Evolutionary conservation across 2,329 filamentous ascomycete species (phyloP).

Genomic region (Aureobasidium vineae): DNA sequence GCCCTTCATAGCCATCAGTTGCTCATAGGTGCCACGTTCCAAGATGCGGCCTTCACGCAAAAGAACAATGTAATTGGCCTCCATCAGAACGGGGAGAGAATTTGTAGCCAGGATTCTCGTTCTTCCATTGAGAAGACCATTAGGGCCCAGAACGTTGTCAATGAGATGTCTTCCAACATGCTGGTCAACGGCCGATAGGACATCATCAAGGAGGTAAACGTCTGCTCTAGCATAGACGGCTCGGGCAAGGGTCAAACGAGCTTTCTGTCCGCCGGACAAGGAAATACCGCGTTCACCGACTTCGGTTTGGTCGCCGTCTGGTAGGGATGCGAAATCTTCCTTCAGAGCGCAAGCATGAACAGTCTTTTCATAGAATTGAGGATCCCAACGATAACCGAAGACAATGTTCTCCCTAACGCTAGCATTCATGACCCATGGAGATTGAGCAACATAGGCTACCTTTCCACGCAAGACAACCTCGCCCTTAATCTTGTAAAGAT

Average conservation of each 20-base stretch:
- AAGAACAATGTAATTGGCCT: conserved; percentile 85
- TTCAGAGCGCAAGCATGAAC: conserved; percentile 85
- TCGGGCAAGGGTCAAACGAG: conserved; percentile 83
- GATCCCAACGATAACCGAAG: conserved; percentile 92
- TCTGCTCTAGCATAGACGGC: conserved; percentile 97
- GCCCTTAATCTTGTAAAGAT: conserved; percentile 86
- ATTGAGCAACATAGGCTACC: conserved; percentile 88
- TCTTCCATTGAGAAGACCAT: conserved; percentile 78
- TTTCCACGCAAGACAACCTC: conserved; percentile 77
- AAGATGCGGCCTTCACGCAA: conserved; percentile 78
- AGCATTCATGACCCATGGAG: conserved; percentile 96
- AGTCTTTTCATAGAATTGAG: conserved; percentile 90
- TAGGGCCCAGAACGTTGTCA: conserved; percentile 84
- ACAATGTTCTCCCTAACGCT: conserved; percentile 96
- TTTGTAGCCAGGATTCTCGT: conserved; percentile 94
- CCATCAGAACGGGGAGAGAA: conserved; percentile 83
- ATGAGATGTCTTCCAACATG: conserved; percentile 95
- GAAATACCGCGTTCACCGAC: conserved; percentile 97
- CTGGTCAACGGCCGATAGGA: conserved; percentile 95
- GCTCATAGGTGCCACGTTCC: conserved; percentile 86
- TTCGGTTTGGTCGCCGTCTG: conserved; percentile 93
- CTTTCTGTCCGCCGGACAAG: conserved; percentile 92
- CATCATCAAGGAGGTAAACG: conserved; percentile 90
- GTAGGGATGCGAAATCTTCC: conserved; percentile 88
- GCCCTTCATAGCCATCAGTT: conserved; percentile 91